These are phyloP conservation scores for Aspergillus quadricinctus DNA, from an alignment of 2,329 filamentous ascomycete species.

Conservation along the genomic window DNA sequence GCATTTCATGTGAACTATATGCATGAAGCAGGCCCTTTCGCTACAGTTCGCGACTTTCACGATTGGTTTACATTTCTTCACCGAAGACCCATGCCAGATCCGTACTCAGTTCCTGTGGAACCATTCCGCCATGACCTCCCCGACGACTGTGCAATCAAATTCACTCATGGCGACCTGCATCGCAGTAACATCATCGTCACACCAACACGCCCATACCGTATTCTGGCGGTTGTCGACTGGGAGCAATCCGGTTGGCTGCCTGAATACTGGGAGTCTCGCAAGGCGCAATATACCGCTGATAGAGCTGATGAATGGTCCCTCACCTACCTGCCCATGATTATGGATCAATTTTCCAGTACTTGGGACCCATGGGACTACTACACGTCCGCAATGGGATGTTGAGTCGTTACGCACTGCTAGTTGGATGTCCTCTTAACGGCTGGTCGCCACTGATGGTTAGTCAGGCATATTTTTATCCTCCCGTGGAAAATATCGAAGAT, in stretches of 20 bases:
- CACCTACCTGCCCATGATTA: too few species aligned
- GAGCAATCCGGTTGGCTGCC: slow-evolving; percentile 30
- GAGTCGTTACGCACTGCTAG: too few species aligned
- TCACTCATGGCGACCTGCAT: slow-evolving; percentile 33
- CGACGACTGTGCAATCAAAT: slow-evolving; percentile 24
- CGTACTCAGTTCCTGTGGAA: not conserved
- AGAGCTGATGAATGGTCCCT: slow-evolving; percentile 1
- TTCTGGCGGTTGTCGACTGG: slow-evolving; percentile 30
- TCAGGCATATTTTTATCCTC: too few species aligned
- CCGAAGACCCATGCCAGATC: not conserved
- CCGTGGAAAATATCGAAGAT: too few species aligned
- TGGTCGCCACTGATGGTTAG: too few species aligned
- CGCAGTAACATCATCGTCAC: slow-evolving; percentile 29
- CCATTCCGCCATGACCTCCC: slow-evolving; percentile 21
- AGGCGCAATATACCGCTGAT: slow-evolving; percentile 22
- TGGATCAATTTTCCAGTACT: too few species aligned
- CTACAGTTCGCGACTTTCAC: slow-evolving; percentile 20
- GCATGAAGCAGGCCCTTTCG: slow-evolving; percentile 16
- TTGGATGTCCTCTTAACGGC: too few species aligned
- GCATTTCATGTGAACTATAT: slow-evolving; percentile 13
- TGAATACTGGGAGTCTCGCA: slow-evolving; percentile 34
- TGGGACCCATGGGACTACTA: too few species aligned
- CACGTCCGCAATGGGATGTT: too few species aligned
- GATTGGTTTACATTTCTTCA: slow-evolving; percentile 24
- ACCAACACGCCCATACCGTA: slow-evolving; percentile 11